Base-by-base conservation (phyloP, 1,139 yeast genomes). In the Pichia sp. region DNA sequence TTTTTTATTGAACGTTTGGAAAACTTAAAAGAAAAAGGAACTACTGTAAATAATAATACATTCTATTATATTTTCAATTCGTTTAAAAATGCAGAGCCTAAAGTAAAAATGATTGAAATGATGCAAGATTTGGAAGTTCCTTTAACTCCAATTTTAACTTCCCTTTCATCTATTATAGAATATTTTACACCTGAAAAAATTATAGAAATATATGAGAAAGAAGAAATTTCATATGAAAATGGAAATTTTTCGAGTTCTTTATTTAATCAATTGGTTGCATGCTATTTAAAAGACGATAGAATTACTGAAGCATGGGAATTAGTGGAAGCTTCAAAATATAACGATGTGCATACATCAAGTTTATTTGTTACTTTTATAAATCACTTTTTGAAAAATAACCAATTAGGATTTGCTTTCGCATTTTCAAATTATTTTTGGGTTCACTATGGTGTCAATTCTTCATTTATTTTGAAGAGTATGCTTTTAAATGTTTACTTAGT, bases 51-150 rank as follows among this genome's bases (percentile, higher is more conserved):
- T 43, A 40, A 44, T 5, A 58, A 59, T 28, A 61, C 65, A 2
- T 62, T 63, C 63, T 62, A 62, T 42, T 53, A 52, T 28, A 31
- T 58, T 2, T 60, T 54, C 39, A 50, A 56, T 8, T 42, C 54
- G 34, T 49, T 62, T 9, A 48, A 49, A 34, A 47, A 48, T 2
- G 44, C 50, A 2, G 53, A 52, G 18, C 46, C 59, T 0, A 55
- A 57, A 43, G 6, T 55, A 1, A 45, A 53, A 45, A 31, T 60
- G 36, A 39, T 61, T 25, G 52, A 54, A 7, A 28, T 54, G 31
- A 61, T 62, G 65, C 40, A 52, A 10, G 54, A 58, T 5, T 48
- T 47, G 39, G 47, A 46, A 1, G 46, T 62, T 3, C 45, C 57
- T 2, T 39, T 51, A 2, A 25, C 9, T n/a, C 66, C 65, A 4